These are phyloP conservation scores for Suillus cothurnatus DNA, from an alignment of 768 basidiomycete species.

Conservation along the genomic window DNA sequence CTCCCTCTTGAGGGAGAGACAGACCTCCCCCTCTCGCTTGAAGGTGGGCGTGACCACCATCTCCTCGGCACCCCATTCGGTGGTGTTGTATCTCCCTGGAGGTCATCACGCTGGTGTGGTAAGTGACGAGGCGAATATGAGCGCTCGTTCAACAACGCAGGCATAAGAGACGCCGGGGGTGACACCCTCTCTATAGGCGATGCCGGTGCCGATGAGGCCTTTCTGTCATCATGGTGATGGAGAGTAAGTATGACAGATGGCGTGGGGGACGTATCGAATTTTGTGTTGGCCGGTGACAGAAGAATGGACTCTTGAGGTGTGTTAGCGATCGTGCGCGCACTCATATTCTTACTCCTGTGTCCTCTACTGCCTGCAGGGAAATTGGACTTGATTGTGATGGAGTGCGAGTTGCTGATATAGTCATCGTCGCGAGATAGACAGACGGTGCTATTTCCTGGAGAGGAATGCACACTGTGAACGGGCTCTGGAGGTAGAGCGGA, in stretches of 20 bases:
- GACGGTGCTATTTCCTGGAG: background rate
- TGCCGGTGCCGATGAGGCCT: background rate
- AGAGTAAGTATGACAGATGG: constrained; percentile 3
- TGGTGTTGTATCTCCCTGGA: background rate
- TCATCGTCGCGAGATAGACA: too few relatives aligned
- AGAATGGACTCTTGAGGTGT: background rate
- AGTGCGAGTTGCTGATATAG: background rate
- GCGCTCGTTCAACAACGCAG: background rate
- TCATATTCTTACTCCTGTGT: too few relatives aligned
- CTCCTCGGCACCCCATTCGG: background rate
- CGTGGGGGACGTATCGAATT: background rate
- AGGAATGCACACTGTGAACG: background rate
- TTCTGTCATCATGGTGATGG: background rate
- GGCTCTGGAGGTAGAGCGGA: background rate
- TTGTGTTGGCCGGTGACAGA: background rate
- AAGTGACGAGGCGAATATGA: background rate
- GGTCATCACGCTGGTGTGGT: background rate
- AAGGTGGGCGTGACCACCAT: constrained; percentile 3
- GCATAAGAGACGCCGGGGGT: background rate
- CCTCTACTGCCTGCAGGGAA: background rate
- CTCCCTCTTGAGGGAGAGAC: background rate
- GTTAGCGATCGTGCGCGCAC: background rate
- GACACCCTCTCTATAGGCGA: background rate
- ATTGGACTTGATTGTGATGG: background rate
- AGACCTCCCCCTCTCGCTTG: background rate